Evolutionary conservation across 495 filamentous ascomycete species (phyloP).

Genomic region (Penicillium cosmopolitanum): DNA sequence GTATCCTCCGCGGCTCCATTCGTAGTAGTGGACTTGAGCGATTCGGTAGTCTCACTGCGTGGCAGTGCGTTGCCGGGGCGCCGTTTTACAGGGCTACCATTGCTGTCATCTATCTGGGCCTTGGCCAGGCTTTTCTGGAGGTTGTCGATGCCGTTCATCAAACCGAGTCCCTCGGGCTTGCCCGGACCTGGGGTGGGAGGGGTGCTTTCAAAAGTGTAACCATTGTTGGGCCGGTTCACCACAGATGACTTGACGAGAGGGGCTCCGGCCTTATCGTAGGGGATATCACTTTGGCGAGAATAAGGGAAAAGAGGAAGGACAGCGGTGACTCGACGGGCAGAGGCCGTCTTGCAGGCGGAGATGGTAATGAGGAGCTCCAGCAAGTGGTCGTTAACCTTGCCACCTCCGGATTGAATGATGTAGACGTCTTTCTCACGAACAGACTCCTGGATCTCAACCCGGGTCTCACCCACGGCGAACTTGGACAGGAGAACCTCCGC

Average conservation of each 20-base stretch:
- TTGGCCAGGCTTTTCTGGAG: conserved; percentile 68
- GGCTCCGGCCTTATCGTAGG: conserved; percentile 92
- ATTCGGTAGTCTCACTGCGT: conserved; percentile 67
- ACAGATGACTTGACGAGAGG: conserved; percentile 72
- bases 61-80: conserved; percentile 43
- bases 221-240: conserved; percentile 53
- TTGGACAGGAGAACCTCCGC: conserved; percentile 84
- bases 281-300: conserved; percentile 90
- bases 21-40: conserved; percentile 49
- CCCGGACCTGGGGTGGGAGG: conserved; percentile 80
- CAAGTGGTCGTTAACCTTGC: conserved; percentile 92
- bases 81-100: conserved; percentile 46
- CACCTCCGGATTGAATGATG: conserved; percentile 88
- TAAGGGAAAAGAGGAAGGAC: conserved; percentile 97
- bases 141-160: conserved; percentile 65
- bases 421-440: conserved; percentile 98
- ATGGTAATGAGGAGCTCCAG: conserved; percentile 96
- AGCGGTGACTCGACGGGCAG: conserved; percentile 86
- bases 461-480: conserved; percentile 92
- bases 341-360: conserved; percentile 95
- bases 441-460: conserved; percentile 92
- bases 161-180: conserved; percentile 61
- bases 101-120: conserved; percentile 59
- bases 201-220: conserved; percentile 92
- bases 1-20: conserved; percentile 52